Base-by-base conservation (phyloP, 306 rosid genomes). In the Acacia melanoxylon region DNA sequence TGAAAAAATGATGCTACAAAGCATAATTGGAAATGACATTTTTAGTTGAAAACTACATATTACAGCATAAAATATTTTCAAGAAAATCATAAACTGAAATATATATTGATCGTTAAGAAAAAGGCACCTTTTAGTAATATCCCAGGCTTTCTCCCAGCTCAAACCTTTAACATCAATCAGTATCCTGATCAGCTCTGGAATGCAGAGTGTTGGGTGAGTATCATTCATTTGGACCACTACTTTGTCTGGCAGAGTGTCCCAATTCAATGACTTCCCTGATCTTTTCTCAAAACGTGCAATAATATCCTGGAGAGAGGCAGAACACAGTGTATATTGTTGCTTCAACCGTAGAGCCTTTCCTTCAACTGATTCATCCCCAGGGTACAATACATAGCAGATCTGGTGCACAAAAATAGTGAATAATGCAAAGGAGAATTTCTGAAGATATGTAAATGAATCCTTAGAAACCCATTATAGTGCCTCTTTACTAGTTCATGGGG, bases 171-270 rank as follows among this genome's bases (percentile, higher is more conserved):
- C 84, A 85, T 89, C 98, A 72, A 91, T 78, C 66, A 92, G 87
- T 81, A 89, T 92, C 85, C 97, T 86, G 78, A 91, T 84, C 82
- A 94, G 79, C 87, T 94, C 97, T 10, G 96, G 97, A 54, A 92
- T 94, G 91, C 97, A 94, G 71, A 91, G 97, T 52, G 98, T 94
- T 84, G 97, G 98, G 79, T 94, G 97, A 89, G 97, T 94, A 83
- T 94, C 97, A 84, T 94, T 94, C 98, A 92, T 94, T 79, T 94
- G 92, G 37, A 92, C 91, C 33, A 89, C 98, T 74, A 92, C 97
- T 86, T 90, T 94, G 76, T 86, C 87, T 11, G 94, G 93, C 78
- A 94, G 91, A 76, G 85, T 89, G 41, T 89, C 93, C 98, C 97
- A 92, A 48, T 90, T 88, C 68, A 85, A 74, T 22, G 81, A 65